Evolutionary conservation across 73 alveolate genomes (phyloP).

Genomic region (Paramecium biaurelia): DNA sequence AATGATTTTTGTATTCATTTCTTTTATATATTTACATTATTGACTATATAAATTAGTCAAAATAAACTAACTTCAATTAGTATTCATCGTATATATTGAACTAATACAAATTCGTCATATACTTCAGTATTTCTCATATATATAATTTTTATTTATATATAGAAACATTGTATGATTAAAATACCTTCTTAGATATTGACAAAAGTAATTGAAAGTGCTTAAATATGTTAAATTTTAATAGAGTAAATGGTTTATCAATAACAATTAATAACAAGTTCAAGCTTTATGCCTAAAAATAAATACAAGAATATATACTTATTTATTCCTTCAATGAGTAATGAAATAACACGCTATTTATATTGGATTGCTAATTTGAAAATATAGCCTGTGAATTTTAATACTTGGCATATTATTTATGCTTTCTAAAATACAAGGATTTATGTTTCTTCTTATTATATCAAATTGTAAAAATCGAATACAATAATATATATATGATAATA

Average conservation of each 20-base stretch:
- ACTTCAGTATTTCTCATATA: background rate
- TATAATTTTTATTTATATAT: too few relatives aligned
- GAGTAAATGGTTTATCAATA: background rate
- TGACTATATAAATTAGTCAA: background rate
- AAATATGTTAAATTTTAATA: too few relatives aligned
- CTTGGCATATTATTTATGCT: background rate
- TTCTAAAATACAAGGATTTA: too few relatives aligned
- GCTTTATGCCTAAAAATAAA: too few relatives aligned
- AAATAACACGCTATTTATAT: background rate
- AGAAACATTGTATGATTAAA: too few relatives aligned
- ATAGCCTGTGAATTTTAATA: background rate
- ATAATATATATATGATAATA: too few relatives aligned
- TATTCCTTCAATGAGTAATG: background rate
- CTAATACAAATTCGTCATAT: background rate
- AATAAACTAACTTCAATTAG: too few relatives aligned
- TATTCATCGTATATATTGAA: background rate
- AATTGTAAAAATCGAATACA: background rate
- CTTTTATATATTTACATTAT: background rate
- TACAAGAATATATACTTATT: background rate
- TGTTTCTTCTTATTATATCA: too few relatives aligned
- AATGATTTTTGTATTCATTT: background rate
- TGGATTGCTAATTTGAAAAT: background rate
- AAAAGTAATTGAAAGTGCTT: background rate
- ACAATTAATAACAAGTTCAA: background rate
- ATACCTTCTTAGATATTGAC: background rate